Conservation (phyloP, 805 yeast species). For the Starmerella ratchasimensis region DNA sequence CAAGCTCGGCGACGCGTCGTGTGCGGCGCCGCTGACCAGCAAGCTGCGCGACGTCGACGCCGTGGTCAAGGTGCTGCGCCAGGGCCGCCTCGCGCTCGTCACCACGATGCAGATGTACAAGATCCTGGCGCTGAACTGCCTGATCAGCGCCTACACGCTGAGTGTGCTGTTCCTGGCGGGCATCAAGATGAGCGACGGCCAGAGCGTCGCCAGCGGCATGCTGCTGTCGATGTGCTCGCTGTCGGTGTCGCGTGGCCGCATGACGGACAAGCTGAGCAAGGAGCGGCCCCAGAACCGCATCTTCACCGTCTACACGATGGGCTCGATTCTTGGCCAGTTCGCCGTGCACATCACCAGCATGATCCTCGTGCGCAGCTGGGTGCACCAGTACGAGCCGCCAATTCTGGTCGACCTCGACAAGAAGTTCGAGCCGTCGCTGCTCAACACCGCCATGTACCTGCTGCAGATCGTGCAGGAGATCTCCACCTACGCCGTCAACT, state of each 20-base stretch:
- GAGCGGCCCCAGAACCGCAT: conserved; percentile 97
- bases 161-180: conserved; percentile 93
- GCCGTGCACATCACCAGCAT: conserved; percentile 78
- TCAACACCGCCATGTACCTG: conserved; percentile 91
- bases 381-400: conserved; percentile 81
- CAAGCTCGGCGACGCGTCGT: conserved; percentile 96
- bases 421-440: conserved; percentile 71
- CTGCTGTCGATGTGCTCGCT: conserved; percentile 86
- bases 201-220: conserved; percentile 92
- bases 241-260: conserved; percentile 86
- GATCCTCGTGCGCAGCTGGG: conserved; percentile 69
- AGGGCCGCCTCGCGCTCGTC: conserved; percentile 95
- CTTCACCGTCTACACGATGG: conserved; percentile 91
- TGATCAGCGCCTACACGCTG: conserved; percentile 89
- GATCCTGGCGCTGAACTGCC: conserved; percentile 89
- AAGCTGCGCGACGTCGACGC: conserved; percentile 84
- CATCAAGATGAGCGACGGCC: conserved; percentile 95
- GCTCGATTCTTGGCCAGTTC: conserved; percentile 91
- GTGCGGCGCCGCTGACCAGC: conserved; percentile 97
- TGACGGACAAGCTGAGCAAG: conserved; percentile 74
- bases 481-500: conserved; percentile 93
- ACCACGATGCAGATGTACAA: conserved; percentile 98
- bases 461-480: conserved; percentile 93
- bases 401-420: conserved; percentile 67
- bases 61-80: conserved; percentile 85